A percentile compares a stretch with the other conserved stretches of the same genome.
phyloP scores from a whole-genome alignment of 441 rosid species.

The Corymbia citriodora region DNA sequence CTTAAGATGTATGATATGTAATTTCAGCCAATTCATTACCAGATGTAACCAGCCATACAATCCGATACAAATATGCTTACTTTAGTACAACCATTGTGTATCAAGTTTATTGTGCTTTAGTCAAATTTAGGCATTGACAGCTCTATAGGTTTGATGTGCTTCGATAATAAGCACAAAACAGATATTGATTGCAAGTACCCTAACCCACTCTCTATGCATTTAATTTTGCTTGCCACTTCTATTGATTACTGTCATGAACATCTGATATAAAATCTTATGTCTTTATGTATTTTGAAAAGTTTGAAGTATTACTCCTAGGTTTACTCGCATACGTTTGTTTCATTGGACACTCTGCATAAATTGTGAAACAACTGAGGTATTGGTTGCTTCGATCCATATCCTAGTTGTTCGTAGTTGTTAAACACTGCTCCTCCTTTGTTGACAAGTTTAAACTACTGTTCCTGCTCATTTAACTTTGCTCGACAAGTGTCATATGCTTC shows the following conservation, averaged over 20 bases:
- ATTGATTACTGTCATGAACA: not conserved
- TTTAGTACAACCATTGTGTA: not conserved
- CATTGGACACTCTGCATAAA: too few relatives aligned
- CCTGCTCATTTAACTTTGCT: too few relatives aligned
- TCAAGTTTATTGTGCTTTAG: not conserved
- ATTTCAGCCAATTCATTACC: not conserved
- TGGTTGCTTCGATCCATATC: too few relatives aligned
- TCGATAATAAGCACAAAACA: not conserved
- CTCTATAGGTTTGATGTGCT: not conserved
- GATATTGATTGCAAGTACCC: not conserved
- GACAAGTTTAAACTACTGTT: too few relatives aligned
- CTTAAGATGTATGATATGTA: not conserved
- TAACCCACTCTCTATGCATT: not conserved
- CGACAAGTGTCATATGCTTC: too few relatives aligned
- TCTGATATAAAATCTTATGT: not conserved
- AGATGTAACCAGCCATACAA: not conserved
- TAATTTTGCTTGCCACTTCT: not conserved
- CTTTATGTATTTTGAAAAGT: accelerated
- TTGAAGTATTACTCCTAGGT: not conserved
- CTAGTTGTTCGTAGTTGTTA: too few relatives aligned
- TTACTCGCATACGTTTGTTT: not conserved
- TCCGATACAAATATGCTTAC: not conserved
- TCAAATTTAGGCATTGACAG: not conserved
- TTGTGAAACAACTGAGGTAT: too few relatives aligned
- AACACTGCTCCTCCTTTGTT: too few relatives aligned